phyloP scores from a whole-genome alignment of 73 alveolate genomes.

The Symbiodinium natans region DNA sequence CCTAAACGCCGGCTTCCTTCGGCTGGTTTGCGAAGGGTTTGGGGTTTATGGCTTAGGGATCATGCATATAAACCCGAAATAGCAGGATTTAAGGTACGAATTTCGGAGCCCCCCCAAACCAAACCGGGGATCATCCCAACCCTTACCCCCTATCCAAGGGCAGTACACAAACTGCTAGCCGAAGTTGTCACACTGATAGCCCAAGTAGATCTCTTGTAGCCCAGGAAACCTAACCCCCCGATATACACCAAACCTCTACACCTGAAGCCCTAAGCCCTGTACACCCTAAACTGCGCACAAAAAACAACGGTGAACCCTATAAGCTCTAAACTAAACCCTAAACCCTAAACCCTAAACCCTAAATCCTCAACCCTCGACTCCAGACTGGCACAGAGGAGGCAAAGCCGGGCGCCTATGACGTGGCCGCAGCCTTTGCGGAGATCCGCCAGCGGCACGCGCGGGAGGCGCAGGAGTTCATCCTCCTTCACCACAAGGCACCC shows the following conservation, averaged over 20 bases:
- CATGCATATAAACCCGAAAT: too few species aligned
- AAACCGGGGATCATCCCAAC: too few species aligned
- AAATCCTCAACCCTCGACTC: not conserved
- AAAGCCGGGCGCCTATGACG: not conserved
- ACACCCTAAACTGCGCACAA: not conserved
- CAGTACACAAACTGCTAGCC: too few species aligned
- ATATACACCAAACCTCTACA: not conserved
- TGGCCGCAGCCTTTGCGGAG: not conserved
- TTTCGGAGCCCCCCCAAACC: too few species aligned
- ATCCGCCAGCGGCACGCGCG: not conserved
- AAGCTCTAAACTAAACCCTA: not conserved
- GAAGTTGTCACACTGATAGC: too few species aligned
- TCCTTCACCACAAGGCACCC: not conserved
- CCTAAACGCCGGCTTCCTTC: too few species aligned
- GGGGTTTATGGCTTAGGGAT: too few species aligned
- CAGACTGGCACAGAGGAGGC: not conserved
- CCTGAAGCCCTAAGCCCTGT: not conserved
- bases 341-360: not conserved
- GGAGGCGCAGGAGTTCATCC: not conserved
- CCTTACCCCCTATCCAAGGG: too few species aligned
- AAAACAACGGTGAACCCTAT: not conserved
- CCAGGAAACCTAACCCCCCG: too few species aligned
- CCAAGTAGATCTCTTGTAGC: too few species aligned
- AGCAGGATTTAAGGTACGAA: too few species aligned
- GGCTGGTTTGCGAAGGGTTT: too few species aligned